Percentiles rank a stretch among this genome's conserved stretches.
phyloP scores from a whole-genome alignment of 2,329 filamentous ascomycete species.

The Penicillium italicum region DNA sequence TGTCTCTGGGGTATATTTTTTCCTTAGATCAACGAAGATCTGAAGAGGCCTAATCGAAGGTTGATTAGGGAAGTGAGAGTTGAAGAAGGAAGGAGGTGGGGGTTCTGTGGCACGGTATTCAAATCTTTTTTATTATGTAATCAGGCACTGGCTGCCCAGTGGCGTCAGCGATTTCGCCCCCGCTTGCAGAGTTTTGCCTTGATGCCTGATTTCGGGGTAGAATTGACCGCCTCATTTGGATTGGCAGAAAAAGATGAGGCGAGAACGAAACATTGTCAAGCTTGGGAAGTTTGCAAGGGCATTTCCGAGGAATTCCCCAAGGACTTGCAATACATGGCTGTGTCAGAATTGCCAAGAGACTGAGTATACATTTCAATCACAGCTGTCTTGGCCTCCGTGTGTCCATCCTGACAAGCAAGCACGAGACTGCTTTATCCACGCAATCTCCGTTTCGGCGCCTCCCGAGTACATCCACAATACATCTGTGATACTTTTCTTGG shows the following conservation, averaged over 20 bases:
- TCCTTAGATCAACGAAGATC: conserved; percentile 18
- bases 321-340: neutral
- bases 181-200: neutral
- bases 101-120: conserved; percentile 15
- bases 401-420: neutral
- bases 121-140: conserved; percentile 25
- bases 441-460: neutral
- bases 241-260: conserved; percentile 6
- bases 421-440: neutral
- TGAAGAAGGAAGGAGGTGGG: conserved; percentile 18
- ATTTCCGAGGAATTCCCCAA: neutral
- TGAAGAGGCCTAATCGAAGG: conserved; percentile 16
- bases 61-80: conserved; percentile 7
- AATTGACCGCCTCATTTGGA: conserved; percentile 5
- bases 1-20: conserved; percentile 16
- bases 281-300: neutral
- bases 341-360: neutral
- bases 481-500: neutral
- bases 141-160: conserved; percentile 21
- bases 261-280: neutral
- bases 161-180: conserved; percentile 8
- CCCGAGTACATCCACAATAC: neutral
- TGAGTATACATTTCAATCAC: neutral
- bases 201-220: neutral
- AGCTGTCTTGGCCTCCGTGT: neutral